A percentile compares a stretch with the other conserved stretches of the same genome.
Evolutionary conservation across 169 alveolate species (phyloP).

Genomic region (Plasmodium ovale): DNA sequence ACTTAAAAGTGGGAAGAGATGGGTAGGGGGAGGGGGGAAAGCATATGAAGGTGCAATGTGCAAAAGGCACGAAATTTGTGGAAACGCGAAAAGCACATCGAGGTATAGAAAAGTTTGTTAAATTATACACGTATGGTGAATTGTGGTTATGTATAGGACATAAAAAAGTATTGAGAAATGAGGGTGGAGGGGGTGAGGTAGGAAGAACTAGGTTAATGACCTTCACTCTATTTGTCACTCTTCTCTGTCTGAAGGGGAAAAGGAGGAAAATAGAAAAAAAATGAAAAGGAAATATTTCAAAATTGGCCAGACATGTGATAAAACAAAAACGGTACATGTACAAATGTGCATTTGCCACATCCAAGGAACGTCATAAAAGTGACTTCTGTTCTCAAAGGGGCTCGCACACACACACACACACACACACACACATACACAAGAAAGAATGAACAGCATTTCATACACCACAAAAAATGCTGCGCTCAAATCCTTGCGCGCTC

Average conservation of each 20-base stretch:
- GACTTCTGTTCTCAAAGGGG: too few species aligned
- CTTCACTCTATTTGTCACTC: conserved; percentile 13
- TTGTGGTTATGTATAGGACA: not conserved
- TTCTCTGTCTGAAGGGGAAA: conserved; percentile 59
- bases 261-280: too few species aligned
- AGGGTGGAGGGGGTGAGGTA: not conserved
- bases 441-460: too few species aligned
- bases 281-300: too few species aligned
- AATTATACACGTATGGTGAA: not conserved
- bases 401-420: too few species aligned
- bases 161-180: not conserved
- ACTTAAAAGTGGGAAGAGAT: not conserved
- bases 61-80: not conserved
- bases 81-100: not conserved
- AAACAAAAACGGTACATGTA: too few species aligned
- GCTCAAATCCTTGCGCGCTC: too few species aligned
- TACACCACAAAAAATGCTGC: too few species aligned
- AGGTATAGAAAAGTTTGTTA: not conserved
- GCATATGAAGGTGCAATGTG: not conserved
- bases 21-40: not conserved
- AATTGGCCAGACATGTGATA: too few species aligned
- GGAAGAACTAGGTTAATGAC: not conserved
- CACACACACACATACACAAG: too few species aligned
- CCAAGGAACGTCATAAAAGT: too few species aligned
- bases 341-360: too few species aligned